Evolutionary conservation across 345 rosid genomes (phyloP).

Genomic region (Combretum micranthum): DNA sequence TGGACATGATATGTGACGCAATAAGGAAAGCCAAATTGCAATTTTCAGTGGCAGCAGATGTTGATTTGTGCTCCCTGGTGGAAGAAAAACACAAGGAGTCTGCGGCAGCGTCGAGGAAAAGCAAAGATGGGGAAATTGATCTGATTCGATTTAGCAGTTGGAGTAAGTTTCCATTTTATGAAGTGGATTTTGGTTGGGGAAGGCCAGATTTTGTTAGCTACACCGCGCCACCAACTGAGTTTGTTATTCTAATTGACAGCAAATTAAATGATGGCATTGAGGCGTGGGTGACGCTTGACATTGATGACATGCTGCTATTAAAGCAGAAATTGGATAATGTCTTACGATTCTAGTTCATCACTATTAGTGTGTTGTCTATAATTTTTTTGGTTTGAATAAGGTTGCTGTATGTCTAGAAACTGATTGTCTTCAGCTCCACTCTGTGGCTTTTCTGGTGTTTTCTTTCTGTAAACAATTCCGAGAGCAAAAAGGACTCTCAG

Average conservation of each 20-base stretch:
- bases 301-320: neutral
- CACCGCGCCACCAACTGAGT: slow-evolving; percentile 17
- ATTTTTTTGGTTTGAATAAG: too few species aligned
- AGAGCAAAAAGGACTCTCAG: too few species aligned
- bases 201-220: slow-evolving; percentile 34
- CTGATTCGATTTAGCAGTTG: slow-evolving; percentile 24
- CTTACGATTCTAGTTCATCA: too few species aligned
- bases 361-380: too few species aligned
- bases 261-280: slow-evolving; percentile 32
- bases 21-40: slow-evolving; percentile 5
- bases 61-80: neutral
- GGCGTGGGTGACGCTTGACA: slow-evolving; percentile 37
- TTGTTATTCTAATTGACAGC: slow-evolving; percentile 29
- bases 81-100: neutral
- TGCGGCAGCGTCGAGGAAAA: neutral
- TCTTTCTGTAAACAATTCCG: too few species aligned
- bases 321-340: neutral
- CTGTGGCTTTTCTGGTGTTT: too few species aligned
- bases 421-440: too few species aligned
- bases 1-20: slow-evolving; percentile 5
- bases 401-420: too few species aligned
- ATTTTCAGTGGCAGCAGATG: neutral
- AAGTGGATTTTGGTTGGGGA: slow-evolving; percentile 57
- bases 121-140: slow-evolving; percentile 8
- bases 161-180: slow-evolving; percentile 35